Evolutionary conservation across 805 yeast genomes (phyloP), one percentile per base, ranked within the genome.

Genomic region (Teunomyces barrocoloradensis): DNA sequence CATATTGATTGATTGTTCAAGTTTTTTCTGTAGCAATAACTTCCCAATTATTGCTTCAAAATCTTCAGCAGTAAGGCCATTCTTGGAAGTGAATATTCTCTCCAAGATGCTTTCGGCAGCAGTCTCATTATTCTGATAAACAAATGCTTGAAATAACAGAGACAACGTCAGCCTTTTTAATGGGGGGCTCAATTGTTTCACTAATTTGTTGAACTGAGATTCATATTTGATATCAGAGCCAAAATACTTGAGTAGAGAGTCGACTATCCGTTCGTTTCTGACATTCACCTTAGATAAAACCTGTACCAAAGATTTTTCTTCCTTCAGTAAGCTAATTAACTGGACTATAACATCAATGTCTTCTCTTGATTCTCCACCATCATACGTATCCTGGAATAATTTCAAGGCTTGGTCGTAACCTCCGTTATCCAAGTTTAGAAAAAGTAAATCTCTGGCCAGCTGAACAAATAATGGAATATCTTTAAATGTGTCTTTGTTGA

Each of bases 131-230:
- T 60, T 57, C 44, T 60, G 65, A 11, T 34, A 23, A 32, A 67
- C 46, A 41, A 70, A 69, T 5, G 64, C 54, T 15, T 56, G 51
- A 41, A 71, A 64, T 27, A 73, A 53, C 50, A 61, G 63, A 4
- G 72, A 61, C 5, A 71, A 51, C 2, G 72, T 60, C 55, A 60
- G 61, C 20, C 74, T 51, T 25, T 56, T 52, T n/a, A 71, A 50
- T 6, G 73, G 74, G 4, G 68, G 59, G n/a, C 43, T 48, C 13
- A 69, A 50, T 28, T 48, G 42, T 27, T 56, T 53, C 5, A 65
- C 49, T 20, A 66, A 53, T 11, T 20, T 28, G n/a, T 59, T 58
- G 43, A 61, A 59, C 40, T 54, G 38, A 2, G 39, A 30, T 2
- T 17, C n/a, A 13, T 45, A 28, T 10, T 30, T 47, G 6, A 34